phyloP scores from a whole-genome alignment of 148 eudicot genomes.

The Heliamphora exappendiculata region DNA sequence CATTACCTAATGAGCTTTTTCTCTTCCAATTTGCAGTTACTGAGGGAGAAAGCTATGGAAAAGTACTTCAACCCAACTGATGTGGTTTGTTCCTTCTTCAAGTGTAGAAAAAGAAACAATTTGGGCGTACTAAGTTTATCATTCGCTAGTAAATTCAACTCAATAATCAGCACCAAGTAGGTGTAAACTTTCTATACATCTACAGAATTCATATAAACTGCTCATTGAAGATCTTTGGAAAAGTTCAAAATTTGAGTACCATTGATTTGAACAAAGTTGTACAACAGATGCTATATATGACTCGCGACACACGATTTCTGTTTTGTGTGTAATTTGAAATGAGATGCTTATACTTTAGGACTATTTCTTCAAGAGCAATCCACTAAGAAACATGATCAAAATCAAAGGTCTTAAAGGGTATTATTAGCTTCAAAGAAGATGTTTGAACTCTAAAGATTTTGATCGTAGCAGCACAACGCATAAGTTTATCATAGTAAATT shows the following conservation, averaged over 20 bases:
- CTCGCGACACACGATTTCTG: too few relatives aligned
- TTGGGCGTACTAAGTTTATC: neutral
- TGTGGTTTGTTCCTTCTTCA: neutral
- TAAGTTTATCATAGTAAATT: too few relatives aligned
- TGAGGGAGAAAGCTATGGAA: slow-evolving; percentile 53
- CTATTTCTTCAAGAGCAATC: too few relatives aligned
- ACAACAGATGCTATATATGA: too few relatives aligned
- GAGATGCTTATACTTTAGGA: too few relatives aligned
- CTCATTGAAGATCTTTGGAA: neutral
- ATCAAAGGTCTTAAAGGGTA: too few relatives aligned
- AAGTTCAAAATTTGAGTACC: neutral
- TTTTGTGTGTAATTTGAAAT: too few relatives aligned
- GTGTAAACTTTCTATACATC: neutral
- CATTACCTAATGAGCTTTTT: neutral
- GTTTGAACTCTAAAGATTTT: too few relatives aligned
- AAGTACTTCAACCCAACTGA: slow-evolving; percentile 60
- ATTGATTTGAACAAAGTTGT: too few relatives aligned
- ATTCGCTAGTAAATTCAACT: neutral
- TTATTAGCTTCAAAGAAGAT: too few relatives aligned
- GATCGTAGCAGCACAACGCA: too few relatives aligned
- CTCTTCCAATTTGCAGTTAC: slow-evolving; percentile 23
- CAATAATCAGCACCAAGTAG: neutral
- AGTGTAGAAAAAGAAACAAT: neutral
- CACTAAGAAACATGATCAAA: too few relatives aligned
- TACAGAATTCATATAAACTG: neutral